A percentile compares a stretch with the other conserved stretches of the same genome.
phyloP scores from a whole-genome alignment of 2,329 filamentous ascomycete species.

The Trichoderma guizhouense region DNA sequence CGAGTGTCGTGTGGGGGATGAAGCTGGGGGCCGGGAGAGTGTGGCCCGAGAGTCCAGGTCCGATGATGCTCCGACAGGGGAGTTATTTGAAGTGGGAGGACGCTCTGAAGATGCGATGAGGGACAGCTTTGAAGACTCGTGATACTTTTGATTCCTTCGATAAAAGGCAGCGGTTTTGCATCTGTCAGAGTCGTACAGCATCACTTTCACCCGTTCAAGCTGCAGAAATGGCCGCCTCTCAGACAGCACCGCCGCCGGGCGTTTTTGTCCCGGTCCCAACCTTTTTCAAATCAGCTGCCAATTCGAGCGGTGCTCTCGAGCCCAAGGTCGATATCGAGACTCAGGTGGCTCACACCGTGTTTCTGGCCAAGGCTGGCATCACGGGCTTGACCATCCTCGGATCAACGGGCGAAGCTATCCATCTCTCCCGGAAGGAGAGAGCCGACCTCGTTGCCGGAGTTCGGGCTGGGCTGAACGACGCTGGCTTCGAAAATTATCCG shows the following conservation, averaged over 20 bases:
- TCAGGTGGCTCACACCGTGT: conserved; percentile 56
- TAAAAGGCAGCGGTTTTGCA: not conserved
- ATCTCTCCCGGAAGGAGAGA: conserved; percentile 57
- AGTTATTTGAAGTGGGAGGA: conserved; percentile 11
- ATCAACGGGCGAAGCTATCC: conserved; percentile 62
- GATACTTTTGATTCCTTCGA: not conserved
- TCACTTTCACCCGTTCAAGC: not conserved
- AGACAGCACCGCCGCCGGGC: conserved; percentile 43
- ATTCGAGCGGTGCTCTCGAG: conserved; percentile 42
- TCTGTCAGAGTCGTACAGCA: not conserved
- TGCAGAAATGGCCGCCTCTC: not conserved
- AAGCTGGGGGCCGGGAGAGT: conserved; percentile 5
- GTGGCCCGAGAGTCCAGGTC: not conserved
- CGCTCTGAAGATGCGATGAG: conserved; percentile 3
- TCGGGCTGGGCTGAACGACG: conserved; percentile 51
- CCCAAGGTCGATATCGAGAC: conserved; percentile 55
- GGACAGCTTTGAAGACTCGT: not conserved
- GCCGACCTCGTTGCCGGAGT: conserved; percentile 52
- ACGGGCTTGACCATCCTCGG: conserved; percentile 60
- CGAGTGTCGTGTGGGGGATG: not conserved
- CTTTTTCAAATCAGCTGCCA: conserved; percentile 52
- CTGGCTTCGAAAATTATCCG: conserved; percentile 55
- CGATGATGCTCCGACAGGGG: conserved; percentile 1
- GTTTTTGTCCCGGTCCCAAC: conserved; percentile 62
- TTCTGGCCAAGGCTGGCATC: conserved; percentile 58